Percentiles rank a stretch among this genome's conserved stretches.
Conservation (phyloP, 345 rosid species). For the Cardamine chenopodiifolia region DNA sequence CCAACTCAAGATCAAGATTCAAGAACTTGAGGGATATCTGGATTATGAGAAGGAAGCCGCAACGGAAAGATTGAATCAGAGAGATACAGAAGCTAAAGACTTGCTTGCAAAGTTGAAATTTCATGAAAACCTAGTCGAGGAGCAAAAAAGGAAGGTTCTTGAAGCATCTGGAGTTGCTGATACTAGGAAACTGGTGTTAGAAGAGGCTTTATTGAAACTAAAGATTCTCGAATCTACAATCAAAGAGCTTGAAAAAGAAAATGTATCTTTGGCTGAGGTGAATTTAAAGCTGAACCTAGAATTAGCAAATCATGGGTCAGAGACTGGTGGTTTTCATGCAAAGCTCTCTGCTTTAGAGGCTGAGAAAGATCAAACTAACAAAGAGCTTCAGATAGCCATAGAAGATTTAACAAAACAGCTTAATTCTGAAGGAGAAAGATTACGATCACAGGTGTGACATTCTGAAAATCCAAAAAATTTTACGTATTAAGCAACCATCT, state of each 20-base stretch:
- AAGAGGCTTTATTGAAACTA: conserved; percentile 53
- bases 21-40: conserved; percentile 68
- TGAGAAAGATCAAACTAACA: conserved; percentile 65
- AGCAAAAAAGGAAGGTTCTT: conserved; percentile 51
- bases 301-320: conserved; percentile 61
- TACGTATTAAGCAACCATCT: conserved; percentile 1
- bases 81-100: conserved; percentile 59
- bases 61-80: conserved; percentile 43
- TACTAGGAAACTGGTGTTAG: conserved; percentile 58
- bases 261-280: conserved; percentile 68
- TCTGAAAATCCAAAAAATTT: not conserved
- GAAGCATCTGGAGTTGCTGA: conserved; percentile 60
- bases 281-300: conserved; percentile 73
- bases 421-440: conserved; percentile 63
- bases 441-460: conserved; percentile 66
- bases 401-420: conserved; percentile 62
- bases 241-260: conserved; percentile 73
- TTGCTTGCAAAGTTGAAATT: conserved; percentile 57
- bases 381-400: conserved; percentile 60
- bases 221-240: conserved; percentile 56
- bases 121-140: conserved; percentile 55
- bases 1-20: conserved; percentile 68
- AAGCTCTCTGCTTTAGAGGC: conserved; percentile 50
- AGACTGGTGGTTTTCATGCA: conserved; percentile 52
- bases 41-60: conserved; percentile 41